Evolutionary conservation across 305 asterid species (phyloP), one percentile per base, ranked within the genome.

Genomic region (Solanum hybrid): DNA sequence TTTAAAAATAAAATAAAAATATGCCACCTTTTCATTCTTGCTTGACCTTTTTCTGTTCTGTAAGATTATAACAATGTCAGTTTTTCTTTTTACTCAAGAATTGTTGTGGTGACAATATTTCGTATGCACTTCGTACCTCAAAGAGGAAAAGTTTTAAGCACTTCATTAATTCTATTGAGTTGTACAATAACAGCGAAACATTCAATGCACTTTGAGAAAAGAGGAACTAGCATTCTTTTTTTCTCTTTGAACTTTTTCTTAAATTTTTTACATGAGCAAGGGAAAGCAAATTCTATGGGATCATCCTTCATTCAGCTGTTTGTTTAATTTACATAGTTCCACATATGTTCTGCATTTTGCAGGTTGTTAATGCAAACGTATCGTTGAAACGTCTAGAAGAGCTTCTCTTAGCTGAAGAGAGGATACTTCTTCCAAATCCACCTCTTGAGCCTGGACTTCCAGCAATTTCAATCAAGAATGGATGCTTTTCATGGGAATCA

Each of bases 321-420:
- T 85, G 31, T 61, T 57, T 85, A 33, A 20, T 34, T 85, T 85
- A 57, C 77, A 33, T 57, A 8, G 77, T 57, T 85, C 31, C 51
- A 57, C 42, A 31, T 57, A n/a, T 89, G 42, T 79, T 57, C 33
- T 89, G 90, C 88, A 36, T 91, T 91, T 87, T 90, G 42, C 95
- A 97, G 99, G 98, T 96, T 81, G 99, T 96, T 89, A 96, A 94
- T 93, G 98, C 99, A 87, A 97, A 96, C 77, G 98, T 96, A 37
- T 97, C 99, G 28, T 94, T 97, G 87, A 98, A 95, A 90, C 98
- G 99, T 71, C 91, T 97, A 87, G 98, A 97, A 92, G 99, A 97
- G 89, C 93, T 97, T 91, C 94, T 97, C 34, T 95, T 96, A 88
- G 96, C 97, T 86, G 98, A 96, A 90, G 99, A 96, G 95, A 96